Percentiles rank a stretch among this genome's conserved stretches.
phyloP scores from a whole-genome alignment of 805 yeast genomes.

The Kregervanrija pseudodelftensis region DNA sequence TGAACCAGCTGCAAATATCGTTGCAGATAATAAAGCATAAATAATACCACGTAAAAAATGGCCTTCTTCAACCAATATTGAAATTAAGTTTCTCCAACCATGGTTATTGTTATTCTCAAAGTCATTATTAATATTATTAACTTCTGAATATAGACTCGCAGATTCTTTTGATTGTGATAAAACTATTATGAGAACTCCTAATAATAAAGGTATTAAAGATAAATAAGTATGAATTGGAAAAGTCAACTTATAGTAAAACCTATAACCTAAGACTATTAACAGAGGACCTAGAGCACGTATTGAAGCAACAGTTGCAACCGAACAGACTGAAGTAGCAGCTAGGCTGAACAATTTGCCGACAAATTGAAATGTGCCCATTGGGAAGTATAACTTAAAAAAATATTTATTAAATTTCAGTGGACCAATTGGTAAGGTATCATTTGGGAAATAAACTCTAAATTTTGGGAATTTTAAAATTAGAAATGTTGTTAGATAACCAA shows the following conservation, averaged over 20 bases:
- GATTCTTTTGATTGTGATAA: constrained; percentile 20
- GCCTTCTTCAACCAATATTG: too few relatives aligned
- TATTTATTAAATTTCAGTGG: constrained; percentile 25
- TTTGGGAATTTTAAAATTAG: constrained; percentile 7
- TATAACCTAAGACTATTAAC: constrained; percentile 49
- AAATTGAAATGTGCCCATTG: constrained; percentile 61
- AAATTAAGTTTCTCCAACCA: constrained; percentile 4
- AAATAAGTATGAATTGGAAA: constrained; percentile 46
- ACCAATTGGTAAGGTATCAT: constrained; percentile 45
- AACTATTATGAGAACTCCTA: constrained; percentile 48
- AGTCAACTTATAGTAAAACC: constrained; percentile 40
- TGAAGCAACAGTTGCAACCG: constrained; percentile 64
- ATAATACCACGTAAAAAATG: constrained; percentile 41
- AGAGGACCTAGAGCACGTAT: constrained; percentile 64
- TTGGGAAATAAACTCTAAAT: constrained; percentile 35
- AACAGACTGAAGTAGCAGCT: constrained; percentile 57
- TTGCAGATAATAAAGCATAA: constrained; percentile 60
- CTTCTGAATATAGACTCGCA: not conserved
- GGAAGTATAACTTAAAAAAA: constrained; percentile 44
- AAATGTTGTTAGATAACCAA: constrained; percentile 14
- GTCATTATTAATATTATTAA: not conserved
- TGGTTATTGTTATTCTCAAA: not conserved
- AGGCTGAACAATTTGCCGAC: constrained; percentile 56
- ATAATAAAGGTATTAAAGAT: constrained; percentile 43
- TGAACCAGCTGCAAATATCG: constrained; percentile 78